These are phyloP conservation scores for Aureobasidium uvarum DNA, from an alignment of 2,329 filamentous ascomycete species.

Conservation along the genomic window DNA sequence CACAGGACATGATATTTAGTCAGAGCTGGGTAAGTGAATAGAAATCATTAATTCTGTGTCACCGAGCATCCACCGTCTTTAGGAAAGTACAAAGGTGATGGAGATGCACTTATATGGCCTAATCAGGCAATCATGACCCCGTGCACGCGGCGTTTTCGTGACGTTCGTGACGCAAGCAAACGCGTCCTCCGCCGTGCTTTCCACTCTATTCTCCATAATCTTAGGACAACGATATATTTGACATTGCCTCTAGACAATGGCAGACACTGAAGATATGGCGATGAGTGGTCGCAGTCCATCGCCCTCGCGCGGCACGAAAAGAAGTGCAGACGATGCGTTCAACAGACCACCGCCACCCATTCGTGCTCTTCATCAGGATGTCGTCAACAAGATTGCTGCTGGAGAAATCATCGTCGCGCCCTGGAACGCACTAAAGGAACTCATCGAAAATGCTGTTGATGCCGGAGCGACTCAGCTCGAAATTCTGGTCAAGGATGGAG, in stretches of 20 bases:
- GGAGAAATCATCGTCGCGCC: conserved; percentile 98
- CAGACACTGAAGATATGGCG: conserved; percentile 1
- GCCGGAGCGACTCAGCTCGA: conserved; percentile 92
- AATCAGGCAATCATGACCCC: conserved; percentile 13
- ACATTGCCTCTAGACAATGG: background rate
- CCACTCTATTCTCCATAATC: background rate
- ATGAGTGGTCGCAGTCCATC: conserved; percentile 24
- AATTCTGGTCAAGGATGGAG: conserved; percentile 89
- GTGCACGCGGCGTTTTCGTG: conserved; percentile 22
- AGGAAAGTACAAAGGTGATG: too few relatives aligned
- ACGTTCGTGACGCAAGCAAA: conserved; percentile 7
- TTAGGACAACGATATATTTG: background rate
- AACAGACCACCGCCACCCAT: conserved; percentile 39
- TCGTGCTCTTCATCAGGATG: conserved; percentile 82
- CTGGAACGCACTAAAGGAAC: conserved; percentile 91
- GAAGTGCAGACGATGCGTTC: conserved; percentile 34
- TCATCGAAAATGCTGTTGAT: conserved; percentile 96
- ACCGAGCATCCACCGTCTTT: background rate
- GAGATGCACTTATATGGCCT: background rate
- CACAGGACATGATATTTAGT: conserved; percentile 35
- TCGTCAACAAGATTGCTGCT: conserved; percentile 97
- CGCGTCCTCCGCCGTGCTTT: conserved; percentile 5
- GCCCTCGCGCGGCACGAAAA: conserved; percentile 38
- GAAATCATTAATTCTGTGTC: background rate
- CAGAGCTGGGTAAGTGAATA: background rate